Evolutionary conservation across 352 stramenopile genomes (phyloP).

Genomic region (Pythium aristosporum): DNA sequence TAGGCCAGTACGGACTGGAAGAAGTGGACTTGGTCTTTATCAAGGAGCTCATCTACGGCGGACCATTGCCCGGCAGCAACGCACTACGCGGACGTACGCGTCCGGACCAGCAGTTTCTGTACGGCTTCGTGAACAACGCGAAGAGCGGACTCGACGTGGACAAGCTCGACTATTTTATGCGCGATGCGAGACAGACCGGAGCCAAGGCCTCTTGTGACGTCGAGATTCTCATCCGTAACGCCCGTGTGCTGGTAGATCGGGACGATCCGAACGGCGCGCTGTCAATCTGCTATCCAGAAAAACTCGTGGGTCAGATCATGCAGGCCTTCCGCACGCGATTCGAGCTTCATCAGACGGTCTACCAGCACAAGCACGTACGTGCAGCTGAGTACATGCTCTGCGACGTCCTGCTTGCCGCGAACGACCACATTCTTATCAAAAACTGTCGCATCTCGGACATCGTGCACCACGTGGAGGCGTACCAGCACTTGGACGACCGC

Average conservation of each 20-base stretch:
- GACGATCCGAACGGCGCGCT: conserved; percentile 42
- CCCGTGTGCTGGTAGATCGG: conserved; percentile 62
- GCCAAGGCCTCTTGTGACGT: conserved; percentile 75
- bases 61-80: conserved; percentile 40
- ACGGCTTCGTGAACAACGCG: conserved; percentile 90
- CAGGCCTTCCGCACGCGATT: conserved; percentile 87
- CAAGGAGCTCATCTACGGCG: conserved; percentile 77
- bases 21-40: conserved; percentile 69
- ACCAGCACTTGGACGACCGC: conserved; percentile 82
- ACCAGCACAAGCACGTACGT: conserved; percentile 81
- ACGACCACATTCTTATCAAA: conserved; percentile 64
- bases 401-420: conserved; percentile 70
- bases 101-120: conserved; percentile 66
- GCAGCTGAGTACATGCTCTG: conserved; percentile 90
- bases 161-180: conserved; percentile 91
- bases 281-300: conserved; percentile 86
- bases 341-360: conserved; percentile 85
- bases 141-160: conserved; percentile 86
- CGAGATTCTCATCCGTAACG: conserved; percentile 71
- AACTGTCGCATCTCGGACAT: conserved; percentile 66
- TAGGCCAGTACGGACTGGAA: conserved; percentile 50
- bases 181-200: conserved; percentile 76
- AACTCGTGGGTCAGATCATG: conserved; percentile 84
- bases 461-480: conserved; percentile 60
- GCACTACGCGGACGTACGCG: conserved; percentile 40